phyloP scores from a whole-genome alignment of 2,329 filamentous ascomycete species.

The Colletotrichum orchidophilum region DNA sequence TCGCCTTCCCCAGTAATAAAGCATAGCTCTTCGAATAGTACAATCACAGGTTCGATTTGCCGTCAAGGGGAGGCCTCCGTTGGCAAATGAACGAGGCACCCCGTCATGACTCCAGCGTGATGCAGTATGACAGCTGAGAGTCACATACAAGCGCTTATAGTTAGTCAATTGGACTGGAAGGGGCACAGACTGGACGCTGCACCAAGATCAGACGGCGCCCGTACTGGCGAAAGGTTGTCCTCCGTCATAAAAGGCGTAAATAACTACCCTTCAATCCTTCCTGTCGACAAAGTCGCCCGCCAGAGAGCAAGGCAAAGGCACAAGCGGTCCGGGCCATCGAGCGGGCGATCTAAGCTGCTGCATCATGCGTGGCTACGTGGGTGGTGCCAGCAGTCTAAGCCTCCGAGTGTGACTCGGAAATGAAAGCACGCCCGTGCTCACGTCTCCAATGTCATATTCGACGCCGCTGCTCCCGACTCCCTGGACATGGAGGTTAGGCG shows the following conservation, averaged over 20 bases:
- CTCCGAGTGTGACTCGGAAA: neutral
- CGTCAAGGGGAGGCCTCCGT: neutral
- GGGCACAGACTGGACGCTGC: neutral
- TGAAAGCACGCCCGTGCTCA: neutral
- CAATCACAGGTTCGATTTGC: neutral
- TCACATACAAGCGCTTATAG: neutral
- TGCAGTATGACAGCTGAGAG: neutral
- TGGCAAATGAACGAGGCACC: neutral
- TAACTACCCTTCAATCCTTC: neutral
- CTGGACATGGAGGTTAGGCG: neutral
- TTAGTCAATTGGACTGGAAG: neutral
- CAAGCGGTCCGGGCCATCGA: neutral
- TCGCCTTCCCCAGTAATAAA: neutral
- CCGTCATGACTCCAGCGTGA: neutral
- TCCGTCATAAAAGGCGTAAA: neutral
- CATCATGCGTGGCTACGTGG: neutral
- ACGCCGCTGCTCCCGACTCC: neutral
- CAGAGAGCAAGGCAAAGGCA: neutral
- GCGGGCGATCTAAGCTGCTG: neutral
- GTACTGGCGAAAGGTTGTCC: neutral
- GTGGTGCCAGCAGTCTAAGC: neutral
- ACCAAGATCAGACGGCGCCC: neutral
- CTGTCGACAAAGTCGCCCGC: neutral
- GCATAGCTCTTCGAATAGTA: neutral
- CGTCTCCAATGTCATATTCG: neutral